Evolutionary conservation across 2,329 filamentous ascomycete genomes (phyloP).

Genomic region (Aspergillus fischeri): DNA sequence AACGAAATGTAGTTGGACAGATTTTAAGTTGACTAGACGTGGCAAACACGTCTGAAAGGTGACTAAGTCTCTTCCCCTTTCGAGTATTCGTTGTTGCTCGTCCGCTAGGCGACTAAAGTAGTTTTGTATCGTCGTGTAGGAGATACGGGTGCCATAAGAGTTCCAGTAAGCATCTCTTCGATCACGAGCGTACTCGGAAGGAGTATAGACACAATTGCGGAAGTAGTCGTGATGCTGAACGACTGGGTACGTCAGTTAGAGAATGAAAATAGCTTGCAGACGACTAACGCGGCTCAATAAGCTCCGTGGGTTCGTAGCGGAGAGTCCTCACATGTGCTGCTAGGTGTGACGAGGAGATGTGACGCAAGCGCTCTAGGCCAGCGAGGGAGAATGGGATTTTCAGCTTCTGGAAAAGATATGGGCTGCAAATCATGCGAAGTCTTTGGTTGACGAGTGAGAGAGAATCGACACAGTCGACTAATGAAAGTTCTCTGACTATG

Average conservation of each 20-base stretch:
- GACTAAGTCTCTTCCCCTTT: not conserved
- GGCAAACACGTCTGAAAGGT: not conserved
- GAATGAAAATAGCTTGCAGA: no score
- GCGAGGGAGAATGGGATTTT: no score
- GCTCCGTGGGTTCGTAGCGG: no score
- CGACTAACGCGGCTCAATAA: no score
- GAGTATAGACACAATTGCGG: constrained; percentile 1
- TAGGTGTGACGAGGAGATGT: no score
- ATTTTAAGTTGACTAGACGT: not conserved
- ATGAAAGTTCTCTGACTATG: no score
- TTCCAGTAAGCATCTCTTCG: constrained; percentile 2
- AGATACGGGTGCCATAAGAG: not conserved
- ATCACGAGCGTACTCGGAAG: constrained; percentile 1
- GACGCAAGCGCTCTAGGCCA: no score
- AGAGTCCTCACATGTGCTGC: no score
- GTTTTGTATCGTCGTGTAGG: not conserved
- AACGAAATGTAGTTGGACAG: constrained; percentile 4
- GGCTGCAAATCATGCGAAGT: no score
- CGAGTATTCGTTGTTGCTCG: constrained; percentile 1
- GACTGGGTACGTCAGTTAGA: not conserved
- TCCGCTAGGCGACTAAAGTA: constrained; percentile 1
- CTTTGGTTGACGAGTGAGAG: no score
- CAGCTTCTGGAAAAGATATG: no score
- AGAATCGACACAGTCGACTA: no score
- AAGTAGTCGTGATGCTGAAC: constrained; percentile 3